Base-by-base conservation (phyloP, 768 basidiomycete genomes). In the Kwoniella mangroviensis region DNA sequence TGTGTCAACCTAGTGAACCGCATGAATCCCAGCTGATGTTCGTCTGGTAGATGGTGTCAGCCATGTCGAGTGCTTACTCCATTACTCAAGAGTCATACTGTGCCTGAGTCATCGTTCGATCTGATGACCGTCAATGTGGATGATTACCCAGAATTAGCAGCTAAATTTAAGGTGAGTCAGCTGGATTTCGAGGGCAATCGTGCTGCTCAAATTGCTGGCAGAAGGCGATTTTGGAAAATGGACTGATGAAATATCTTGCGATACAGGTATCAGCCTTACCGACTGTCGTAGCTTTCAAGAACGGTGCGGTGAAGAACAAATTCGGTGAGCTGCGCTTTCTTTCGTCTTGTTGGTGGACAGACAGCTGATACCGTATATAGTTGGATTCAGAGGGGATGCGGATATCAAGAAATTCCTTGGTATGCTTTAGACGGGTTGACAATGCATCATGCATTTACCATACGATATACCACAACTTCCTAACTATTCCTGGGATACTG, bases 261-360 rank as follows among this genome's bases (percentile, higher is more conserved):
- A 19, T 0, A 26, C 62, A 79, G 77, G 75, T 81, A 42, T 64
- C 70, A n/a, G 71, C 76, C 2, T 64, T 81, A n/a, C 80, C 80
- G 0, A 81, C 80, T 15, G 80, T 81, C 2, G 68, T 79, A 10
- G 80, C 80, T 3, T 81, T 81, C 73, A 78, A 75, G 65, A 75
- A 81, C 66, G 80, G 80, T 2, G 70, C 74, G 22, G 73, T 74
- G 19, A 75, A 71, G 43, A 77, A 78, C 70, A 77, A 78, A 67
- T 81, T 81, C 45, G 73, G 80, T 81, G 66, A 69, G 80, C 68
- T 17, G 15, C 24, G 19, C 11, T n/a, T 54, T 42, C 12, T 5
- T n/a, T 52, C 10, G 5, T 11, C 40, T 4, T 21, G 24, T 28
- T 9, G 11, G 5, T 21, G 9, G n/a, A 11, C 6, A 41, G 56